Percentiles rank a stretch among this genome's conserved stretches.
Conservation (phyloP, 2,329 filamentous ascomycete genomes). For the Alternaria angustiovoidea region DNA sequence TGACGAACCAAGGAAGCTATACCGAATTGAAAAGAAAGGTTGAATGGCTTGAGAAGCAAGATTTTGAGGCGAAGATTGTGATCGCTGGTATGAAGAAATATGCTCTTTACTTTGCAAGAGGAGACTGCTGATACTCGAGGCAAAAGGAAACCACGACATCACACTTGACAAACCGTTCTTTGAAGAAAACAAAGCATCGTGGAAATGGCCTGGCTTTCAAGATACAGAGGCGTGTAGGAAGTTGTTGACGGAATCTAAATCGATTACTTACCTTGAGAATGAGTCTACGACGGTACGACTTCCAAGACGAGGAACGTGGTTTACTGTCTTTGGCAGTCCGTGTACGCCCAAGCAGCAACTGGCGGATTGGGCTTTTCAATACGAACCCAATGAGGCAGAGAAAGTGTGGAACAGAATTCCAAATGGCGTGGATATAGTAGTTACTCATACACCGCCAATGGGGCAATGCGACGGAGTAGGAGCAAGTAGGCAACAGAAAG, state of each 20-base stretch:
- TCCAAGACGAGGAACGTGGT: slow-evolving; percentile 65
- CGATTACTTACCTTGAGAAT: slow-evolving; percentile 72
- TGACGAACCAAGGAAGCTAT: slow-evolving; percentile 74
- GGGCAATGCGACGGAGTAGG: slow-evolving; percentile 62
- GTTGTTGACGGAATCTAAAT: slow-evolving; percentile 59
- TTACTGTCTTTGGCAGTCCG: slow-evolving; percentile 76
- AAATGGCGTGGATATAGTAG: slow-evolving; percentile 68
- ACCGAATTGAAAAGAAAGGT: slow-evolving; percentile 67
- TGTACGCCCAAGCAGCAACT: slow-evolving; percentile 62
- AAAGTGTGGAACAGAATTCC: slow-evolving; percentile 70
- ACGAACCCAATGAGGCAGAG: slow-evolving; percentile 55
- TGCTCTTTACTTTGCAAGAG: neutral
- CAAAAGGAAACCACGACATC: slow-evolving; percentile 77
- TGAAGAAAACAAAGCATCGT: slow-evolving; percentile 59
- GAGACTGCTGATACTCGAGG: neutral
- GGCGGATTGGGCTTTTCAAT: slow-evolving; percentile 73
- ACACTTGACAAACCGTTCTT: slow-evolving; percentile 73
- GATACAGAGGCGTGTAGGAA: slow-evolving; percentile 62
- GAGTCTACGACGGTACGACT: slow-evolving; percentile 63
- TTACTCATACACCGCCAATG: slow-evolving; percentile 74
- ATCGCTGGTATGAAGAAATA: slow-evolving; percentile 64
- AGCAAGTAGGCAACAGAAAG: slow-evolving; percentile 21
- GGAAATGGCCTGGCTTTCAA: slow-evolving; percentile 66
- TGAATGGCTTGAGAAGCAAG: slow-evolving; percentile 70
- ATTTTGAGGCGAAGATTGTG: slow-evolving; percentile 75